Evolutionary conservation across 768 basidiomycete genomes (phyloP).

Genomic region (Pulveroboletus ravenelii): DNA sequence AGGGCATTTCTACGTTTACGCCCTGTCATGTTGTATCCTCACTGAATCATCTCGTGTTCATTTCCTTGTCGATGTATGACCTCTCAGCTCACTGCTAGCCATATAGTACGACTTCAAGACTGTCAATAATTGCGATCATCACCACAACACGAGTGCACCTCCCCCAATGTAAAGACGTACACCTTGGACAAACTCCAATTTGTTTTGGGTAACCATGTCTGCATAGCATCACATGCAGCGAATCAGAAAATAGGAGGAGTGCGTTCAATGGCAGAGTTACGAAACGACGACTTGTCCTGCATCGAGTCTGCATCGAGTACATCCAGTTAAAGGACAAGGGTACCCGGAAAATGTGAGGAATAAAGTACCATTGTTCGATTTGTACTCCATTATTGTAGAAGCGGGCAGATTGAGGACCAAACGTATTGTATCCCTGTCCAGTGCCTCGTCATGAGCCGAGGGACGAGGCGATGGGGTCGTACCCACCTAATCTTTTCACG

Average conservation of each 20-base stretch:
- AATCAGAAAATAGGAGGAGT: constrained; percentile 26
- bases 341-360: background rate
- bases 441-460: constrained; percentile 3
- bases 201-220: constrained; percentile 1
- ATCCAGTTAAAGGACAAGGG: background rate
- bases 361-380: constrained; percentile 76
- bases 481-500: constrained; percentile 80
- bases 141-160: background rate
- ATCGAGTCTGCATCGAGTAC: constrained; percentile 59
- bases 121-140: constrained; percentile 3
- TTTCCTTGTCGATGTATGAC: background rate
- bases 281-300: constrained; percentile 84
- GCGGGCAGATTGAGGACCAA: constrained; percentile 70
- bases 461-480: constrained; percentile 18
- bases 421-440: constrained; percentile 70
- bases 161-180: constrained; percentile 12
- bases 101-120: background rate
- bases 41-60: background rate
- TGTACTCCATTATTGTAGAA: constrained; percentile 88
- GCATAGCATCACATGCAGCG: no score
- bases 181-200: constrained; percentile 4
- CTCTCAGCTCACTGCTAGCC: background rate
- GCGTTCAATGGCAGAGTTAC: constrained; percentile 56
- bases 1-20: background rate
- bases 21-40: constrained; percentile 10